Evolutionary conservation across 805 yeast species (phyloP), one percentile per base, ranked within the genome.

Genomic region (Saccharomycopsis sp.): DNA sequence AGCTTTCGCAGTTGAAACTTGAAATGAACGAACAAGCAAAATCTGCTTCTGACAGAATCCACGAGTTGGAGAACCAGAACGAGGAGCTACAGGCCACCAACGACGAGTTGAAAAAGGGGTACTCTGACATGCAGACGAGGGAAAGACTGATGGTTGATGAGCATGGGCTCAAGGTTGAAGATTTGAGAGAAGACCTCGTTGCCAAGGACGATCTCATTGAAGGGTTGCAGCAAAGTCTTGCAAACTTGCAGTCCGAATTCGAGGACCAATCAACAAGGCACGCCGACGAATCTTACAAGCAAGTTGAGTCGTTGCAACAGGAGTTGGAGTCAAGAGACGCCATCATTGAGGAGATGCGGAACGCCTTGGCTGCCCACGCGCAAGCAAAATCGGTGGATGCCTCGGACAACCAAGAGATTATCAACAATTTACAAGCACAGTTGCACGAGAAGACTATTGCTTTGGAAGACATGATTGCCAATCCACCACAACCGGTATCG

Each of bases 31-130:
- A 58, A 4, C 78, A 75, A 48, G 77, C 80, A 48, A 65, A 62
- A 37, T 60, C 64, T 37, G 88, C 87, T 0, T 71, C 76, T 49
- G 66, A 66, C 15, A 69, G 69, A 42, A 75, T 80, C 17, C 57
- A 57, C 17, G 51, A 52, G 16, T 60, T 81, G 26, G 83, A 77
- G 21, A 30, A 44, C 21, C 15, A 30, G 15, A 39, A 42, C 10
- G 64, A 66, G 42, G 55, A 50, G 31, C 41, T 42, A 15, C 16
- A 22, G n/a, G 22, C 26, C 2, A 36, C 32, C 5, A 30, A 34
- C 20, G 22, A 19, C 7, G n/a, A 16, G 9, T 20, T 30, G 15
- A 29, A 30, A 10, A 21, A n/a, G 37, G 10, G n/a, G 12, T 8
- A 18, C 13, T 20, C n/a, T 12, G 6, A 19, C n/a, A 20, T 6